Conservation (phyloP, 495 filamentous ascomycete species). For the Penicillium egyptiacum region DNA sequence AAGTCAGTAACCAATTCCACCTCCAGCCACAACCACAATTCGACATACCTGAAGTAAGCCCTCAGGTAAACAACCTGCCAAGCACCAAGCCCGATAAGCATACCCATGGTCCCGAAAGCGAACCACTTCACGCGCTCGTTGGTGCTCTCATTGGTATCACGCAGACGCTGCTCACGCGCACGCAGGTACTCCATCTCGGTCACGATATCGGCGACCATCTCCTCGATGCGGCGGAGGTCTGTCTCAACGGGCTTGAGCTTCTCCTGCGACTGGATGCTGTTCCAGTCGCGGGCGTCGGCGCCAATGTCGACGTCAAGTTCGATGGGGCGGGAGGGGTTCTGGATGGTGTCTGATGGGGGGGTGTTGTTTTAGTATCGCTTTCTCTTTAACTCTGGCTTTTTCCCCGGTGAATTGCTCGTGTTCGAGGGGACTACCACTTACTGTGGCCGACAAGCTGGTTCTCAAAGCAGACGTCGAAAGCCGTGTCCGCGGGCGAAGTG, state of each 20-base stretch:
- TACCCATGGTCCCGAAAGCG: slow-evolving; percentile 89
- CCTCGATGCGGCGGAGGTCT: slow-evolving; percentile 89
- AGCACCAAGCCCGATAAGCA: slow-evolving; percentile 83
- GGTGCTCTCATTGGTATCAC: slow-evolving; percentile 99
- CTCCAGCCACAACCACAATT: neutral
- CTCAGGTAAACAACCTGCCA: slow-evolving; percentile 98
- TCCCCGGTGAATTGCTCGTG: neutral
- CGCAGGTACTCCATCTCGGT: slow-evolving; percentile 92
- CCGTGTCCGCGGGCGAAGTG: slow-evolving; percentile 88
- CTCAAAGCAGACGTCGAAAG: slow-evolving; percentile 97
- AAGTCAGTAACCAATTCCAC: neutral
- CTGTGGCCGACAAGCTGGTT: slow-evolving; percentile 66
- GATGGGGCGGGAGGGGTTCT: slow-evolving; percentile 70
- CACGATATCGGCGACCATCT: slow-evolving; percentile 79
- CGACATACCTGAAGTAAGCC: slow-evolving; percentile 84
- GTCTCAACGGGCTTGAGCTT: slow-evolving; percentile 98
- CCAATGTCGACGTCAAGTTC: slow-evolving; percentile 99
- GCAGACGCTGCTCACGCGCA: slow-evolving; percentile 84
- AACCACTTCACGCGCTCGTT: slow-evolving; percentile 99
- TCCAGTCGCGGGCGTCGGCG: slow-evolving; percentile 98
- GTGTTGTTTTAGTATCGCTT: neutral
- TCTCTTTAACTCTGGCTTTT: neutral
- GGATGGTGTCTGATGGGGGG: slow-evolving; percentile 31
- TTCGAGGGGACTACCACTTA: slow-evolving; percentile 41
- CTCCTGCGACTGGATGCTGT: slow-evolving; percentile 90